These are phyloP conservation scores for Phaeomoniella chlamydospora DNA, from an alignment of 2,329 filamentous ascomycete species.

Conservation along the genomic window DNA sequence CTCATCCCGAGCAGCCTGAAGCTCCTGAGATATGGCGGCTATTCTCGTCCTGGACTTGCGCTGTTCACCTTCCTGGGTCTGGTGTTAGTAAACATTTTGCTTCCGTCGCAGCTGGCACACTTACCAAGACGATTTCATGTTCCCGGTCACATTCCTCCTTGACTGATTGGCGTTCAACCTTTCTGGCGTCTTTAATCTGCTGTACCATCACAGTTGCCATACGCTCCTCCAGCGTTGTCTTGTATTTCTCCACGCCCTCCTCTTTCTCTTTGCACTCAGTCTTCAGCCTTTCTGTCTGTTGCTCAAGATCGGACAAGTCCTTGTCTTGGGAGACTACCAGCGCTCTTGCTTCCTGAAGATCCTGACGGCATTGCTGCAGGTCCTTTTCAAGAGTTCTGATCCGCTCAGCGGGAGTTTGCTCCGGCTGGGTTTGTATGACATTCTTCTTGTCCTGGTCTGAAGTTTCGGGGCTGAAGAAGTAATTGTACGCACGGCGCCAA, in stretches of 20 bases:
- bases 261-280: conserved; percentile 9
- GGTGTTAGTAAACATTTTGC: not conserved
- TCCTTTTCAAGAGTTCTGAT: conserved; percentile 5
- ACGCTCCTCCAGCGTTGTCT: conserved; percentile 8
- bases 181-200: conserved; percentile 9
- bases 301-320: conserved; percentile 6
- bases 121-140: conserved; percentile 3
- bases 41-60: conserved; percentile 9
- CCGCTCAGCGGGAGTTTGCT: conserved; percentile 1
- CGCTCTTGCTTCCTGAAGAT: conserved; percentile 7
- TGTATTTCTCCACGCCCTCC: conserved; percentile 6
- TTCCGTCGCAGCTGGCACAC: not conserved
- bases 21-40: too few species aligned
- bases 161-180: conserved; percentile 7
- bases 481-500: conserved; percentile 8
- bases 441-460: too few species aligned
- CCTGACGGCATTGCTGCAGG: conserved; percentile 9
- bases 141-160: conserved; percentile 6
- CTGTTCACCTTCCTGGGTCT: conserved; percentile 5
- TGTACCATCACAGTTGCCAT: conserved; percentile 9
- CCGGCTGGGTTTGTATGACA: conserved; percentile 2
- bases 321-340: conserved; percentile 7
- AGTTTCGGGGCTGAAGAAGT: conserved; percentile 8
- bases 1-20: too few species aligned
- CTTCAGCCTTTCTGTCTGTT: conserved; percentile 16